Conservation (phyloP, 805 yeast genomes). For the Monosporozyma yasuniensis region DNA sequence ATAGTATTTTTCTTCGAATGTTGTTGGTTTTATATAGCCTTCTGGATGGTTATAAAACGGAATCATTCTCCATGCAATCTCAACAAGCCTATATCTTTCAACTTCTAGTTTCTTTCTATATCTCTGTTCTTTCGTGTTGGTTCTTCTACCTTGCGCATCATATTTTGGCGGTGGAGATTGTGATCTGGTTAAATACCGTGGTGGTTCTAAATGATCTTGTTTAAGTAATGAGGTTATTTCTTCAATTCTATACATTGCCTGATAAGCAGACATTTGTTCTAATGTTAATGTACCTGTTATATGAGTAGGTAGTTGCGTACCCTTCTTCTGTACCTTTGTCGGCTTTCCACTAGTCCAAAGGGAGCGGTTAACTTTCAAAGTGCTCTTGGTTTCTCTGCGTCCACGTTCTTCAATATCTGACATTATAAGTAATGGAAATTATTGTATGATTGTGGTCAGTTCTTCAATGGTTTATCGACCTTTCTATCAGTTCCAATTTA, state of each 20-base stretch:
- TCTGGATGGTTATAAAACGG: slow-evolving; percentile 76
- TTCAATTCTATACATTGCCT: slow-evolving; percentile 61
- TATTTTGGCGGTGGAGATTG: slow-evolving; percentile 92
- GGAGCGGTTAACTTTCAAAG: not conserved
- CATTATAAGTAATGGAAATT: too few relatives aligned
- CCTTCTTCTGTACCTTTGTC: slow-evolving; percentile 2
- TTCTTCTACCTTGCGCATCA: slow-evolving; percentile 73
- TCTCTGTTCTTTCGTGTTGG: slow-evolving; percentile 72
- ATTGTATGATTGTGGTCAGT: not conserved
- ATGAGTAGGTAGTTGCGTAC: slow-evolving; percentile 30
- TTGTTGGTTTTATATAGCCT: slow-evolving; percentile 63
- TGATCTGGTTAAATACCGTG: slow-evolving; percentile 43
- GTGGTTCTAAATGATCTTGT: slow-evolving; percentile 30
- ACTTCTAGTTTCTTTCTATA: slow-evolving; percentile 54
- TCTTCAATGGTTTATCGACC: too few relatives aligned
- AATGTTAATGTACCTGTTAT: slow-evolving; percentile 45
- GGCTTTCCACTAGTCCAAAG: slow-evolving; percentile 4
- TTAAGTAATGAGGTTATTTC: slow-evolving; percentile 59
- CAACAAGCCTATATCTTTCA: slow-evolving; percentile 76
- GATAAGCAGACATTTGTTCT: slow-evolving; percentile 76
- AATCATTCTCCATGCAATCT: slow-evolving; percentile 57
- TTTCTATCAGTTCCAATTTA: too few relatives aligned
- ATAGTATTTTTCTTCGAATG: slow-evolving; percentile 70
- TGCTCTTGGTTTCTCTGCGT: not conserved
- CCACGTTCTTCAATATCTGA: not conserved